Percentiles rank a stretch among this genome's conserved stretches.
phyloP scores from a whole-genome alignment of 768 basidiomycete genomes.

The Pleurotus salmoneostramineus region DNA sequence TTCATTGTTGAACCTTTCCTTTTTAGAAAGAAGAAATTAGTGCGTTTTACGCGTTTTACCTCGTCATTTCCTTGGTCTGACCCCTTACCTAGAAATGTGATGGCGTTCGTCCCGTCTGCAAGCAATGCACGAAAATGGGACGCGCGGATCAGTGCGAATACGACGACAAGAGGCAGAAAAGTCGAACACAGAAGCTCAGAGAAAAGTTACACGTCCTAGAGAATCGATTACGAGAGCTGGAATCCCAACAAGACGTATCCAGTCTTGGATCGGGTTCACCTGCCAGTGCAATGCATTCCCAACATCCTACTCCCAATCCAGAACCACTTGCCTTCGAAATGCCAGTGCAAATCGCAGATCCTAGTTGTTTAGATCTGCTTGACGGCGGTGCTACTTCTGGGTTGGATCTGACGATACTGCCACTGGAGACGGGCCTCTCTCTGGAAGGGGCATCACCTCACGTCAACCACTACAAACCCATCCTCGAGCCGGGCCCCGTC shows the following conservation, averaged over 20 bases:
- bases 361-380: neutral
- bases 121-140: conserved; percentile 52
- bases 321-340: conserved; percentile 12
- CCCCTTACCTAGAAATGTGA: conserved; percentile 49
- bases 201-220: conserved; percentile 54
- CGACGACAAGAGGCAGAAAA: conserved; percentile 57
- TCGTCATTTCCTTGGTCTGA: neutral
- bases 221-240: conserved; percentile 49
- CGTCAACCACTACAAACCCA: neutral
- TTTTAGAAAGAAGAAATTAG: conserved; percentile 32
- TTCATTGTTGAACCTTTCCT: neutral
- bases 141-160: conserved; percentile 50
- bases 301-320: neutral
- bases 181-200: conserved; percentile 53
- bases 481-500: neutral
- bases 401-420: neutral
- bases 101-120: conserved; percentile 51
- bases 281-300: neutral
- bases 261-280: conserved; percentile 10
- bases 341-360: conserved; percentile 1
- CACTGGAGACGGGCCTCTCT: neutral
- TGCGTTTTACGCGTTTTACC: conserved; percentile 12
- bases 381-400: neutral
- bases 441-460: neutral
- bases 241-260: conserved; percentile 29